Percentiles rank a stretch among this genome's conserved stretches.
Evolutionary conservation across 1,284 basidiomycete genomes (phyloP).

Genomic region (Irpex sp.): DNA sequence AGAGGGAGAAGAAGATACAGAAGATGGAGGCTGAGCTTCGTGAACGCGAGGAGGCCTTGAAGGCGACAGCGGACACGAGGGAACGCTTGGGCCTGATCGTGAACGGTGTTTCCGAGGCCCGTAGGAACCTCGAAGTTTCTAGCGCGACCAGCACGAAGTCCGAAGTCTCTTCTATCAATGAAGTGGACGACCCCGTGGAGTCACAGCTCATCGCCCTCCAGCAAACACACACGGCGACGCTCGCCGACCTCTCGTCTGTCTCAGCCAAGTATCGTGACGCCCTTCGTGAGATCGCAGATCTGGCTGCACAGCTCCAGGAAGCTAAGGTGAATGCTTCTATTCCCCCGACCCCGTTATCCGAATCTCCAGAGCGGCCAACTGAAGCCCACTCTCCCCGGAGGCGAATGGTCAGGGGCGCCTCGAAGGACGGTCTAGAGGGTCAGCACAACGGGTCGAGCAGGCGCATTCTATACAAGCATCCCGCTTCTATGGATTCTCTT

Average conservation of each 20-base stretch:
- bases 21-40: conserved; percentile 55
- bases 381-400: conserved; percentile 47
- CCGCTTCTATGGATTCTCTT: conserved; percentile 79
- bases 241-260: conserved; percentile 75
- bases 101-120: conserved; percentile 68
- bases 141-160: conserved; percentile 24
- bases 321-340: conserved; percentile 49
- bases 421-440: conserved; percentile 46
- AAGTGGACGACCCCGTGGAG: conserved; percentile 39
- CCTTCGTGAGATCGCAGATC: conserved; percentile 83
- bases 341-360: conserved; percentile 32
- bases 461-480: conserved; percentile 81
- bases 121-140: conserved; percentile 53
- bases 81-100: conserved; percentile 63
- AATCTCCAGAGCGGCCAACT: conserved; percentile 48
- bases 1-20: conserved; percentile 57
- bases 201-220: conserved; percentile 64
- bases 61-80: conserved; percentile 62
- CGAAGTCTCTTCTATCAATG: conserved; percentile 20
- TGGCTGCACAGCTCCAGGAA: conserved; percentile 82
- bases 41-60: conserved; percentile 70
- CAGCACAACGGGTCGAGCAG: conserved; percentile 47
- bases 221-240: conserved; percentile 74
- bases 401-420: conserved; percentile 45
- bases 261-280: conserved; percentile 85